These are phyloP conservation scores for Verruconis gallopava DNA, from an alignment of 2,329 filamentous ascomycete genomes.

Conservation along the genomic window DNA sequence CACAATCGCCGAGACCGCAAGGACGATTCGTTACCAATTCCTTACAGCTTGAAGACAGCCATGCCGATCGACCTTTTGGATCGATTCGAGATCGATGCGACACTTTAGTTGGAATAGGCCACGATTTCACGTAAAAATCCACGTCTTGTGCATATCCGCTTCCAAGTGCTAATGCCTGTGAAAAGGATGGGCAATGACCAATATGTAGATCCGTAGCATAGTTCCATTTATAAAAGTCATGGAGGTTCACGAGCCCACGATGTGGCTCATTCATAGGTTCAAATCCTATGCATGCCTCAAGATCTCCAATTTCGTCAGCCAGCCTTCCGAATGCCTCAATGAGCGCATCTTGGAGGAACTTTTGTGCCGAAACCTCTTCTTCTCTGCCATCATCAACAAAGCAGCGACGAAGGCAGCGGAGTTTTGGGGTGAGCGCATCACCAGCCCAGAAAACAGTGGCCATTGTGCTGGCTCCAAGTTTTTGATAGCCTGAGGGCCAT, in stretches of 20 bases:
- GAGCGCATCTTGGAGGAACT: slow-evolving; percentile 75
- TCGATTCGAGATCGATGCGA: slow-evolving; percentile 42
- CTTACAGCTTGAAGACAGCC: slow-evolving; percentile 56
- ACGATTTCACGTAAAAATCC: not conserved
- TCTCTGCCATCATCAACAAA: slow-evolving; percentile 53
- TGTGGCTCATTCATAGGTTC: slow-evolving; percentile 95
- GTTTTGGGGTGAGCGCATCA: slow-evolving; percentile 84
- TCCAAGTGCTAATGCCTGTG: not conserved
- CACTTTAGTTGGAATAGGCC: not conserved
- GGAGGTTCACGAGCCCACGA: slow-evolving; percentile 69
- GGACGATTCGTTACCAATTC: slow-evolving; percentile 43
- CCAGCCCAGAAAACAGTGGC: slow-evolving; percentile 93
- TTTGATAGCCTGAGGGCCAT: slow-evolving; percentile 93
- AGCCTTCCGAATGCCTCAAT: slow-evolving; percentile 71
- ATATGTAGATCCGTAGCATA: not conserved
- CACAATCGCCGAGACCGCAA: slow-evolving; percentile 87
- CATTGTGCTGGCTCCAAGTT: slow-evolving; percentile 75
- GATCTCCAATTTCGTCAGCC: slow-evolving; percentile 65
- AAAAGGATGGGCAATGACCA: not conserved
- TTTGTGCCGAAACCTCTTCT: not conserved
- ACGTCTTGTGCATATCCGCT: not conserved
- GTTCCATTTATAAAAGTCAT: slow-evolving; percentile 41
- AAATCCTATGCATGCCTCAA: slow-evolving; percentile 52
- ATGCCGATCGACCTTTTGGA: slow-evolving; percentile 73
- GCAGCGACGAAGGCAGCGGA: slow-evolving; percentile 80